A percentile compares a stretch with the other conserved stretches of the same genome.
These are phyloP conservation scores for Hymenoscyphus repandus DNA, from an alignment of 2,329 filamentous ascomycete genomes.

Conservation along the genomic window DNA sequence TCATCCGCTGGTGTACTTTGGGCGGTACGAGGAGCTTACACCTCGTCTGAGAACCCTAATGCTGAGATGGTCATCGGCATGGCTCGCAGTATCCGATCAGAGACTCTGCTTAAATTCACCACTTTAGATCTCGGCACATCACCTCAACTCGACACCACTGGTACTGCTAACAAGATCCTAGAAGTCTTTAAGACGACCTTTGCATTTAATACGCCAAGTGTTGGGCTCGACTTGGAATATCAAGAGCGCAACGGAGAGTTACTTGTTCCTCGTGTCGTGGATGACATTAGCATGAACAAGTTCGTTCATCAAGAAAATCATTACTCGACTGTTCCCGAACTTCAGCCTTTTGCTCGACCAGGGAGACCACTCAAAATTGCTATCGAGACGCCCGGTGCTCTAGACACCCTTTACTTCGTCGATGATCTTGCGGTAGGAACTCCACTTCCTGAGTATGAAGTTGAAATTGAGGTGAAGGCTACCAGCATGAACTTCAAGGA, in stretches of 20 bases:
- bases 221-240: slow-evolving; percentile 22
- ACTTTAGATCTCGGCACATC: slow-evolving; percentile 21
- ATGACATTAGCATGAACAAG: slow-evolving; percentile 30
- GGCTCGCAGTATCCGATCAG: slow-evolving; percentile 26
- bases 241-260: slow-evolving; percentile 26
- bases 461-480: slow-evolving; percentile 30
- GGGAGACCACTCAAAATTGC: slow-evolving; percentile 22
- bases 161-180: slow-evolving; percentile 12
- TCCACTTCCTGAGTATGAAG: slow-evolving; percentile 16
- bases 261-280: slow-evolving; percentile 18
- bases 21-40: slow-evolving; percentile 41
- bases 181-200: slow-evolving; percentile 20
- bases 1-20: slow-evolving; percentile 40
- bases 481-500: slow-evolving; percentile 29
- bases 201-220: neutral
- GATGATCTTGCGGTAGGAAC: slow-evolving; percentile 22
- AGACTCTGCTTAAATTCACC: slow-evolving; percentile 23
- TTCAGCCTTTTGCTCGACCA: slow-evolving; percentile 35
- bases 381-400: slow-evolving; percentile 22
- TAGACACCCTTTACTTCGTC: slow-evolving; percentile 25
- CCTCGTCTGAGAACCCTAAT: slow-evolving; percentile 24
- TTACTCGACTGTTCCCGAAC: slow-evolving; percentile 33
- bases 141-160: slow-evolving; percentile 33
- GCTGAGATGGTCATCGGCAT: slow-evolving; percentile 26
- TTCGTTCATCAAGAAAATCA: slow-evolving; percentile 40